Conservation (phyloP, 1,139 yeast genomes). For the Kluyveromyces sp. region DNA sequence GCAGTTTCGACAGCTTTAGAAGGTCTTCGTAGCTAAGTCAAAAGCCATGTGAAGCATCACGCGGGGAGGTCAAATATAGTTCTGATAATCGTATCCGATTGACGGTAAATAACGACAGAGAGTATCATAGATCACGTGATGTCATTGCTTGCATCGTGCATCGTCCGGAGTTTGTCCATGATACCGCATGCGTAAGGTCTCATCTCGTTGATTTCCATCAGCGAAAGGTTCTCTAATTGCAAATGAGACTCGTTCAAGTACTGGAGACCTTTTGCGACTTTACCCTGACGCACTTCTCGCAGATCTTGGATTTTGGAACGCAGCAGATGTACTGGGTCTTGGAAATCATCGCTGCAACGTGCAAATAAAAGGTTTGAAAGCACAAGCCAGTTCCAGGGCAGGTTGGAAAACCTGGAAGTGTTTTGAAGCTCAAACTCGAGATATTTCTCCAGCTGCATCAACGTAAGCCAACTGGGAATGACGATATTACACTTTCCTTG, state of each 20-base stretch:
- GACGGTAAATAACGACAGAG: no score
- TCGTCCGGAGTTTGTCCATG: constrained; percentile 65
- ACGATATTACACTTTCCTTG: constrained; percentile 83
- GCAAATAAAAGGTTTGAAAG: constrained; percentile 57
- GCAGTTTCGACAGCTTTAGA: no score
- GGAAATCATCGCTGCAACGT: constrained; percentile 66
- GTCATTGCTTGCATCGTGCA: constrained; percentile 33
- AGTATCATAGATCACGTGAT: not conserved
- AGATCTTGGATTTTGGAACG: constrained; percentile 68
- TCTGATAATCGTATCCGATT: no score
- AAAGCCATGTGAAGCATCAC: no score
- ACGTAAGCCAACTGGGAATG: constrained; percentile 81
- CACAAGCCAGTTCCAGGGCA: constrained; percentile 90
- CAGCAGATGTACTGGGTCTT: constrained; percentile 52
- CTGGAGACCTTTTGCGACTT: constrained; percentile 70
- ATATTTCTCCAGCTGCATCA: constrained; percentile 46
- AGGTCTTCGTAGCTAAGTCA: no score
- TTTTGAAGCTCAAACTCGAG: constrained; percentile 62
- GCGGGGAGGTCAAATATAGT: no score
- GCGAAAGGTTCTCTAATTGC: constrained; percentile 74
- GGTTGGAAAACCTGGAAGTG: constrained; percentile 53
- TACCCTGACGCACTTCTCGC: constrained; percentile 73
- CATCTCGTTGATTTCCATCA: constrained; percentile 80
- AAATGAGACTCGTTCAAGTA: constrained; percentile 78
- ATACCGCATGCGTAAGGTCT: constrained; percentile 73